Evolutionary conservation across 2,329 filamentous ascomycete genomes (phyloP).

Genomic region (Dactylonectria estremocensis): DNA sequence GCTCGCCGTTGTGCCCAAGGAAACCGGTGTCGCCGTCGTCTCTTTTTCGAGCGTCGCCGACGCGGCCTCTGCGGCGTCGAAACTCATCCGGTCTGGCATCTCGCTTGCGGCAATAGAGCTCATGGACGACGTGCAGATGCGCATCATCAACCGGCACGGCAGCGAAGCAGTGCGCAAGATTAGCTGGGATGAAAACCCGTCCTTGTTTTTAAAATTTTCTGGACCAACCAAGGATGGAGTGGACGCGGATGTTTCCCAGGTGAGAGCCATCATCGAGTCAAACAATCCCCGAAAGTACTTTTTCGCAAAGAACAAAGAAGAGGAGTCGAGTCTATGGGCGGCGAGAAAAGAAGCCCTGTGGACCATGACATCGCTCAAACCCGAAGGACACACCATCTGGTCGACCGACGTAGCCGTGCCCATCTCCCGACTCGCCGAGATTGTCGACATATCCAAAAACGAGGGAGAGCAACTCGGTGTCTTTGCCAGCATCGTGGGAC

Average conservation of each 20-base stretch:
- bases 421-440: slow-evolving; percentile 77
- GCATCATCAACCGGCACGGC: slow-evolving; percentile 61
- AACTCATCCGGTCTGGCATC: slow-evolving; percentile 80
- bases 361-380: slow-evolving; percentile 77
- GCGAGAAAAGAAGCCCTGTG: slow-evolving; percentile 83
- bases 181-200: slow-evolving; percentile 75
- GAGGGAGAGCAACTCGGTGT: slow-evolving; percentile 75
- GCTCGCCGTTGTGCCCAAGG: slow-evolving; percentile 79
- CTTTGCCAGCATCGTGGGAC: slow-evolving; percentile 76
- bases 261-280: slow-evolving; percentile 10
- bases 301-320: slow-evolving; percentile 22
- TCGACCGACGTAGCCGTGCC: slow-evolving; percentile 87
- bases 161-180: slow-evolving; percentile 70
- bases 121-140: slow-evolving; percentile 85
- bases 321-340: slow-evolving; percentile 70
- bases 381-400: slow-evolving; percentile 76
- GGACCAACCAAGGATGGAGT: slow-evolving; percentile 54
- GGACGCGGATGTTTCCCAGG: slow-evolving; percentile 13
- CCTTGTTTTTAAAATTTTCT: slow-evolving; percentile 81
- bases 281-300: slow-evolving; percentile 13
- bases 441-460: slow-evolving; percentile 73
- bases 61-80: slow-evolving; percentile 80
- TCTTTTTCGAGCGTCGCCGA: slow-evolving; percentile 64
- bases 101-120: slow-evolving; percentile 86
- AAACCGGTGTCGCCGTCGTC: slow-evolving; percentile 78